Percentiles rank a stretch among this genome's conserved stretches.
Evolutionary conservation across 495 filamentous ascomycete species (phyloP).

Genomic region (Aspergillus sclerotiicarbonarius): DNA sequence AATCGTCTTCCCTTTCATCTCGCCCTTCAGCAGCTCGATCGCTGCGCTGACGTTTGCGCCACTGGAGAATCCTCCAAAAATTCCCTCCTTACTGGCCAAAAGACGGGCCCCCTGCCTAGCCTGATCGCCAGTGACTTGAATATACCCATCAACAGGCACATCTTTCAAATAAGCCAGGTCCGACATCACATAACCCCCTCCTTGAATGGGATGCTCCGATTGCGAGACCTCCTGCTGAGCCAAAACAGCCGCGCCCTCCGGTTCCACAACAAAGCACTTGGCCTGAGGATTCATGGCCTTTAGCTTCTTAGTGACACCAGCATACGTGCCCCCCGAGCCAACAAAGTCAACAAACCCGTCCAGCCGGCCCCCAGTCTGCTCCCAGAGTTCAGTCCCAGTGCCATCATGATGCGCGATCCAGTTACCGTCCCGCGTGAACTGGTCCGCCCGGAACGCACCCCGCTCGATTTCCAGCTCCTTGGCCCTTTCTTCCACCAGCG

Average conservation of each 20-base stretch:
- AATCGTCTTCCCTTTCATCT: too few species aligned
- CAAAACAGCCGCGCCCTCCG: background rate
- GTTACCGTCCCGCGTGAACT: constrained; percentile 81
- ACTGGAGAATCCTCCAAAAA: background rate
- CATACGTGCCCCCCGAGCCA: constrained; percentile 87
- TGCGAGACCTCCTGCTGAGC: background rate
- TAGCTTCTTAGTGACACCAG: constrained; percentile 72
- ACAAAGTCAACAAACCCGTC: constrained; percentile 77
- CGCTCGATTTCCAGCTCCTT: too few species aligned
- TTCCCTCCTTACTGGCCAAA: background rate
- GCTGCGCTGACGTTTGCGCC: background rate
- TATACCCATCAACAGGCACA: too few species aligned
- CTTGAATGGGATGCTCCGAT: background rate
- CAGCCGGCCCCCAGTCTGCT: constrained; percentile 71
- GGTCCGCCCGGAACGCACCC: constrained; percentile 84
- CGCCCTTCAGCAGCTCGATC: background rate
- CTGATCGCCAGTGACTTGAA: background rate
- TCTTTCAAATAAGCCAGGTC: too few species aligned
- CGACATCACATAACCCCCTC: background rate
- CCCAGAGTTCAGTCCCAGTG: constrained; percentile 87
- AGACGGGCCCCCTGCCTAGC: background rate
- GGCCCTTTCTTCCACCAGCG: constrained; percentile 72
- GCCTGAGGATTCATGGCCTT: constrained; percentile 60
- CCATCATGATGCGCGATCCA: constrained; percentile 82
- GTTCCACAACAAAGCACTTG: background rate